Evolutionary conservation across 2,329 filamentous ascomycete species (phyloP).

Genomic region (Ceratocystiopsis sp.): DNA sequence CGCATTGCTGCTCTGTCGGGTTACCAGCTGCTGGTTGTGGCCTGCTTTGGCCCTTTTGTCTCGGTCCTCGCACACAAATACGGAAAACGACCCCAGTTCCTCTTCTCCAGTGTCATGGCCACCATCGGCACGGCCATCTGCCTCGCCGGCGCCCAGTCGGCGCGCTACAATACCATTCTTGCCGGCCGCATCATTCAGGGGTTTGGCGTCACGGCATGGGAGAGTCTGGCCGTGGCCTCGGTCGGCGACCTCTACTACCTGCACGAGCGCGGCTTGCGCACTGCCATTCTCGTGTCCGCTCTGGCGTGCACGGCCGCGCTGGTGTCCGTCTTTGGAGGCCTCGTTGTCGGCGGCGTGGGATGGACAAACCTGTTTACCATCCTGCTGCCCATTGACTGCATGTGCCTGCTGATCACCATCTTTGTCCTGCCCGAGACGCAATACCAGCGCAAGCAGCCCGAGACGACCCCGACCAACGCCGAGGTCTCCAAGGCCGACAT

Average conservation of each 20-base stretch:
- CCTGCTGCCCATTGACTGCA: constrained; percentile 14
- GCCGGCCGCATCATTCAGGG: constrained; percentile 17
- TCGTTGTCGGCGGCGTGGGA: constrained; percentile 14
- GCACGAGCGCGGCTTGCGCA: constrained; percentile 16
- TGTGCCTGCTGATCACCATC: constrained; percentile 11
- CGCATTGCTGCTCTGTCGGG: constrained; percentile 10
- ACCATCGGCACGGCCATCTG: constrained; percentile 14
- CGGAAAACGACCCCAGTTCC: constrained; percentile 17
- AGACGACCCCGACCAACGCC: neutral
- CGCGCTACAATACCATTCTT: constrained; percentile 16
- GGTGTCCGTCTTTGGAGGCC: constrained; percentile 15
- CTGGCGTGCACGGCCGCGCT: constrained; percentile 15
- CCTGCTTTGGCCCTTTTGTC: constrained; percentile 11
- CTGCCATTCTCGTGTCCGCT: constrained; percentile 15
- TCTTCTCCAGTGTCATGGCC: constrained; percentile 15
- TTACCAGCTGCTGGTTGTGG: constrained; percentile 10
- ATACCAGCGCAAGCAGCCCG: constrained; percentile 2
- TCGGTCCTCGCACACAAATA: constrained; percentile 18
- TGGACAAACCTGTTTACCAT: constrained; percentile 15
- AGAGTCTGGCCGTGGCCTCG: constrained; percentile 16
- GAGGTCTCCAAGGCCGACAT: neutral
- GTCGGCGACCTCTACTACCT: constrained; percentile 19
- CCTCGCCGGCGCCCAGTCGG: constrained; percentile 13
- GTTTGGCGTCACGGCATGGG: constrained; percentile 17
- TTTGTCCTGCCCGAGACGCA: constrained; percentile 16